A percentile compares a stretch with the other conserved stretches of the same genome.
These are phyloP conservation scores for Suillus clintonianus DNA, from an alignment of 768 basidiomycete species.

Conservation along the genomic window DNA sequence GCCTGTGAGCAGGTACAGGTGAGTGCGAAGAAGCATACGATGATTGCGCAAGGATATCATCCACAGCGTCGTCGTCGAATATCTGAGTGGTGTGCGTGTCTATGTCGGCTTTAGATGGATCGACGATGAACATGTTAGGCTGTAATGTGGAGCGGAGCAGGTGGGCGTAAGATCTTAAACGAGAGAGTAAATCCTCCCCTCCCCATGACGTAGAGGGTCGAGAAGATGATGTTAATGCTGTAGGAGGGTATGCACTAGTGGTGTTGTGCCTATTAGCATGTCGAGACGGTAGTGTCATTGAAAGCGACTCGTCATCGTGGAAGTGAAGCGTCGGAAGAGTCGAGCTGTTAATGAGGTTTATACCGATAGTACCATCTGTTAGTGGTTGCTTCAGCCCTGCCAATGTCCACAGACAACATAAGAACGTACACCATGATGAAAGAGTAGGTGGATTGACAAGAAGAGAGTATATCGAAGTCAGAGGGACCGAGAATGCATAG, in stretches of 20 bases:
- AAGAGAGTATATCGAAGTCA: conserved; percentile 88
- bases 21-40: conserved; percentile 77
- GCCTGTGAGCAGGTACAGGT: conserved; percentile 81
- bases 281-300: conserved; percentile 55
- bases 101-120: conserved; percentile 90
- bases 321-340: conserved; percentile 91
- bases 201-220: conserved; percentile 68
- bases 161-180: conserved; percentile 75
- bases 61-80: conserved; percentile 85
- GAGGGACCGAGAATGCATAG: conserved; percentile 93
- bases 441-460: conserved; percentile 82
- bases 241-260: conserved; percentile 61
- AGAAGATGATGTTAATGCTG: conserved; percentile 47
- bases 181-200: conserved; percentile 81
- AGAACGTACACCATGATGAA: conserved; percentile 76
- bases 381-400: not conserved
- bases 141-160: conserved; percentile 86
- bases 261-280: conserved; percentile 36
- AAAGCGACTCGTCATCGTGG: conserved; percentile 94
- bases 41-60: conserved; percentile 81
- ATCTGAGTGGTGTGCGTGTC: conserved; percentile 87
- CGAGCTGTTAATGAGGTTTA: conserved; percentile 85
- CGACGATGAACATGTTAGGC: conserved; percentile 83
- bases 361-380: conserved; percentile 82
- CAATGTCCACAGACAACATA: conserved; percentile 9